Conservation (phyloP, 352 stramenopile genomes). For the Pythium periplocum region DNA sequence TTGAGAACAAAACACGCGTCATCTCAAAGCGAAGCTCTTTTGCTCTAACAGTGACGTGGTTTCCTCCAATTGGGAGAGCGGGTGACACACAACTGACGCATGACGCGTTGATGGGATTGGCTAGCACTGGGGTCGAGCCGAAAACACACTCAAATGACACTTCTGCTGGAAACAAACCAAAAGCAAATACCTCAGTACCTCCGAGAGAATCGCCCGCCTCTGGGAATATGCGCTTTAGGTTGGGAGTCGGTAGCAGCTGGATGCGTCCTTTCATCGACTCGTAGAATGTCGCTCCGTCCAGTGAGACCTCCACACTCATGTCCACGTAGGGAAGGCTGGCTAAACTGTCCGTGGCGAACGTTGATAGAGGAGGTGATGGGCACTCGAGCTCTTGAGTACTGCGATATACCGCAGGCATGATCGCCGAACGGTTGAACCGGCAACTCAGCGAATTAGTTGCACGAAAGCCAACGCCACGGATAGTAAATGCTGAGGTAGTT, state of each 20-base stretch:
- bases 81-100: no score
- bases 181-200: background rate
- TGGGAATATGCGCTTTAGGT: slow-evolving; percentile 3
- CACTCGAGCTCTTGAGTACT: slow-evolving; percentile 4
- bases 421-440: background rate
- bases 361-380: no score
- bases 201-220: background rate
- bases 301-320: slow-evolving; percentile 1
- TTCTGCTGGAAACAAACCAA: background rate
- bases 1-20: no score
- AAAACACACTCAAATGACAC: background rate
- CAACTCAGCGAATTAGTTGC: slow-evolving; percentile 3
- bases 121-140: no score
- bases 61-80: no score
- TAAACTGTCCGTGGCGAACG: background rate
- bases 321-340: slow-evolving; percentile 1
- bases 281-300: slow-evolving; percentile 1
- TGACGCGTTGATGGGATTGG: no score
- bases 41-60: no score
- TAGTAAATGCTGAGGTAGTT: background rate
- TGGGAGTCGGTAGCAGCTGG: background rate
- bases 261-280: background rate
- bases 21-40: no score
- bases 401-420: slow-evolving; percentile 5
- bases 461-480: slow-evolving; percentile 3